Percentiles rank a stretch among this genome's conserved stretches.
Evolutionary conservation across 1,284 basidiomycete genomes (phyloP).

Genomic region (Calocybe gambosa): DNA sequence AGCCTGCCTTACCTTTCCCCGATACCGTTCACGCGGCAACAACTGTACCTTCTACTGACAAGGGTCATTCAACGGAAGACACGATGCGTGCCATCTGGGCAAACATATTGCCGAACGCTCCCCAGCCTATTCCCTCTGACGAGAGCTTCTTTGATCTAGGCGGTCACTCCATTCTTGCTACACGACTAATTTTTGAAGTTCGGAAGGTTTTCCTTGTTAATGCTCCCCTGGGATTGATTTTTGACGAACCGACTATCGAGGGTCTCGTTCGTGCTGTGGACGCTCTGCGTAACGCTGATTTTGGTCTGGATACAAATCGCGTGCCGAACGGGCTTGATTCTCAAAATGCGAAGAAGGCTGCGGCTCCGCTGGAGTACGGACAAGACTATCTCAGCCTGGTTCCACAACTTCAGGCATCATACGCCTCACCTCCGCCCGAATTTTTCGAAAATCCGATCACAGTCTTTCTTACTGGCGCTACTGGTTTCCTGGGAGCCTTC

Average conservation of each 20-base stretch:
- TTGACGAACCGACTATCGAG: constrained; percentile 84
- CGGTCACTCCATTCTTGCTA: constrained; percentile 97
- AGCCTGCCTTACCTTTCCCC: constrained; percentile 97
- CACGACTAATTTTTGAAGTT: constrained; percentile 94
- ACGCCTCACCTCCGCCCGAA: constrained; percentile 48
- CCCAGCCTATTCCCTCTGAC: constrained; percentile 76
- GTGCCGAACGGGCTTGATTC: constrained; percentile 12
- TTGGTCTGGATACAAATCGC: constrained; percentile 51
- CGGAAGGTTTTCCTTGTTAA: constrained; percentile 90
- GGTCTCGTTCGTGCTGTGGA: constrained; percentile 84
- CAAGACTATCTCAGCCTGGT: constrained; percentile 72
- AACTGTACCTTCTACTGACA: constrained; percentile 26
- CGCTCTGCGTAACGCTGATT: constrained; percentile 69
- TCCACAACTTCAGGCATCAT: constrained; percentile 53
- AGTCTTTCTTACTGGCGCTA: constrained; percentile 94
- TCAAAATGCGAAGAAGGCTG: constrained; percentile 18
- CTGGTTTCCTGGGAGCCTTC: constrained; percentile 96
- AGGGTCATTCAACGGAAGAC: constrained; percentile 69
- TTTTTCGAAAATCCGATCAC: constrained; percentile 56
- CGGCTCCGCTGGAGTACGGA: constrained; percentile 58
- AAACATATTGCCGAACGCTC: constrained; percentile 76
- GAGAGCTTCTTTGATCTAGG: constrained; percentile 99
- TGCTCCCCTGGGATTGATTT: constrained; percentile 90
- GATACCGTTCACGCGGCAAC: constrained; percentile 78
- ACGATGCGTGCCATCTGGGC: constrained; percentile 83